A percentile compares a stretch with the other conserved stretches of the same genome.
Conservation (phyloP, 352 stramenopile species). For the Globisporangium middletonii region DNA sequence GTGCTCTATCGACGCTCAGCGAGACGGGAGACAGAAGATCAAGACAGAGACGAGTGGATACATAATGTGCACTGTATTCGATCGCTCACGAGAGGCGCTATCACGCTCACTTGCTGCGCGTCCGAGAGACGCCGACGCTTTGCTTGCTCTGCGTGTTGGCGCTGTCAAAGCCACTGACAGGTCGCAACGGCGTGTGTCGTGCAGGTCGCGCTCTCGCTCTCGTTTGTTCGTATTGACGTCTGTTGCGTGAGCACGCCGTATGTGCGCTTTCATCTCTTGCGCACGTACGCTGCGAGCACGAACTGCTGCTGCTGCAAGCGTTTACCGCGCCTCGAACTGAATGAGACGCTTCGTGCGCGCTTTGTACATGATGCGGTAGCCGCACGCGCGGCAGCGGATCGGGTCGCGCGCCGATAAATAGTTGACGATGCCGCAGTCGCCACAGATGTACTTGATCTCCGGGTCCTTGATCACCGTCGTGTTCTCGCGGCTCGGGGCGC, state of each 20-base stretch:
- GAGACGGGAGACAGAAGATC: background rate
- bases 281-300: background rate
- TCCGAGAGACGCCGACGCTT: too few species aligned
- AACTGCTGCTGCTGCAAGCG: background rate
- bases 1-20: background rate
- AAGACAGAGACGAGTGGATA: background rate
- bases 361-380: constrained; percentile 98
- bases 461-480: constrained; percentile 73
- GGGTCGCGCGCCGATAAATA: constrained; percentile 94
- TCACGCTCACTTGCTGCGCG: background rate
- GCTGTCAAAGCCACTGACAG: too few species aligned
- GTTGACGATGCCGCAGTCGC: constrained; percentile 95
- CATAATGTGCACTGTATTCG: constrained; percentile 11
- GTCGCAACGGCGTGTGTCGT: too few species aligned
- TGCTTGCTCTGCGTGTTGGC: too few species aligned
- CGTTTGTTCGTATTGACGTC: too few species aligned
- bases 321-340: constrained; percentile 88
- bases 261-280: background rate
- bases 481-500: constrained; percentile 38
- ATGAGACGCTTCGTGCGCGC: constrained; percentile 93
- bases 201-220: too few species aligned
- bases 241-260: too few species aligned
- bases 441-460: constrained; percentile 96
- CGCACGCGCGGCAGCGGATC: constrained; percentile 94
- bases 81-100: background rate